Evolutionary conservation across 2,329 filamentous ascomycete genomes (phyloP).

Genomic region (Aphanocladium album): DNA sequence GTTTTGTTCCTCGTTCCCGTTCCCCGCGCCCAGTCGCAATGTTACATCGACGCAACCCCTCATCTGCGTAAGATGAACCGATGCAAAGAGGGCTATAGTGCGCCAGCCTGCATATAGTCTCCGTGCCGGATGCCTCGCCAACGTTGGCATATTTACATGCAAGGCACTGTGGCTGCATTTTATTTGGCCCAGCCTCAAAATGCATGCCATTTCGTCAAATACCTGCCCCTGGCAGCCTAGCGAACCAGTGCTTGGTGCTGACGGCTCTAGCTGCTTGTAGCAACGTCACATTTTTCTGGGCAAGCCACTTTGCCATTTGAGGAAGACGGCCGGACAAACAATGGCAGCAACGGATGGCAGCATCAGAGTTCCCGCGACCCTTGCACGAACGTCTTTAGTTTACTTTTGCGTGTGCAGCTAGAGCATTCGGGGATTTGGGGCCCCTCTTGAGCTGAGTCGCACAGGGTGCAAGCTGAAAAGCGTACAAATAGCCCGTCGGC

Average conservation of each 20-base stretch:
- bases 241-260: background rate
- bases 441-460: background rate
- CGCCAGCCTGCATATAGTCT: background rate
- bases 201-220: background rate
- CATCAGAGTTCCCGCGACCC: background rate
- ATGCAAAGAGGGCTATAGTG: background rate
- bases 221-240: background rate
- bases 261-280: background rate
- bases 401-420: background rate
- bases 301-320: background rate
- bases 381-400: background rate
- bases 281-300: slow-evolving; percentile 3
- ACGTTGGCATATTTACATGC: background rate
- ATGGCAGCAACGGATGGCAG: background rate
- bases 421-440: background rate
- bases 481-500: background rate
- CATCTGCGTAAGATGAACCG: background rate
- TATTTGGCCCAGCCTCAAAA: background rate
- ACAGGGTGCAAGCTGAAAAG: background rate
- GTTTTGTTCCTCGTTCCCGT: background rate
- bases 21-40: background rate
- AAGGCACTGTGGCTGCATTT: background rate
- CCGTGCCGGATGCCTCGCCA: background rate
- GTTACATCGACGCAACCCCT: background rate
- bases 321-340: background rate